Conservation (phyloP, 2,329 filamentous ascomycete species). For the Alternaria triticina region DNA sequence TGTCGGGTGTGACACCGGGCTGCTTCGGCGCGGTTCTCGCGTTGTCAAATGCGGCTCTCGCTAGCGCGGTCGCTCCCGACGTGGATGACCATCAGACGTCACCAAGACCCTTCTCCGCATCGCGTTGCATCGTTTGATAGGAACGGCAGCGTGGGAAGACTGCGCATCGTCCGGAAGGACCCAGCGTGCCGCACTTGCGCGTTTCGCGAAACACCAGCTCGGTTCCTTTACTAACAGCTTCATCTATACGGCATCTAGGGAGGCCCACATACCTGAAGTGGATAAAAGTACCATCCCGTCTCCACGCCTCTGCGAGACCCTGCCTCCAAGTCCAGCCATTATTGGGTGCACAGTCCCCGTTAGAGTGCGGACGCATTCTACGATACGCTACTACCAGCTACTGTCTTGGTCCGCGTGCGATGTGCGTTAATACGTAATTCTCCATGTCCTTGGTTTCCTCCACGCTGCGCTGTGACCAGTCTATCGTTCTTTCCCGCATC, state of each 20-base stretch:
- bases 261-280: constrained; percentile 24
- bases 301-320: constrained; percentile 19
- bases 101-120: constrained; percentile 12
- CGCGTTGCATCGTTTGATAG: background rate
- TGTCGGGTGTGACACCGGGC: constrained; percentile 1
- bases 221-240: constrained; percentile 11
- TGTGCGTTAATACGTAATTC: constrained; percentile 20
- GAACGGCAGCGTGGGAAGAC: background rate
- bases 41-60: constrained; percentile 24
- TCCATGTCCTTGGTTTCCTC: constrained; percentile 6
- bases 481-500: background rate
- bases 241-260: constrained; percentile 5
- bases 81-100: constrained; percentile 21
- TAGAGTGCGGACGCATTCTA: background rate
- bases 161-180: background rate
- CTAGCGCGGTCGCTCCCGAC: constrained; percentile 29
- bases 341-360: constrained; percentile 10
- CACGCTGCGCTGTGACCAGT: constrained; percentile 1
- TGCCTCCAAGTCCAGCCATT: constrained; percentile 8
- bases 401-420: constrained; percentile 2
- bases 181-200: background rate
- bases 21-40: constrained; percentile 13
- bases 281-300: constrained; percentile 20
- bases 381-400: constrained; percentile 15
- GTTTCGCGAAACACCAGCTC: background rate